Evolutionary conservation across 1,284 basidiomycete genomes (phyloP).

Genomic region (Inonotus hispidus): DNA sequence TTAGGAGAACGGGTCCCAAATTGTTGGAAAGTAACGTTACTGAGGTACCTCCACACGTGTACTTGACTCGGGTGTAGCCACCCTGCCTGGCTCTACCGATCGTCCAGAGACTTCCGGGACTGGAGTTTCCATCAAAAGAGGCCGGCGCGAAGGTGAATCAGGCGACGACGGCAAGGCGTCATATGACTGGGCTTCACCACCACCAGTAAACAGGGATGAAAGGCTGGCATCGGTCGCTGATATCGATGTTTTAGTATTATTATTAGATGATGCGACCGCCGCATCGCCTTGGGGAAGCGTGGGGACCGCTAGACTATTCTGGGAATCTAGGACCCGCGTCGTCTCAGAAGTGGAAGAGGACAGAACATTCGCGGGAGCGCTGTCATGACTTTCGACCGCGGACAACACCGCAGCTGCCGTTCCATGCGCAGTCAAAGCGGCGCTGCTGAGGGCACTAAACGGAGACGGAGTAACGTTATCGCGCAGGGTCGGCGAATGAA

Average conservation of each 20-base stretch:
- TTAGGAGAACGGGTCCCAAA: not conserved
- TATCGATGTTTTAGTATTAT: not conserved
- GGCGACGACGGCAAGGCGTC: slow-evolving; percentile 34
- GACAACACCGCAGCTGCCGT: not conserved
- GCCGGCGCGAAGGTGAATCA: slow-evolving; percentile 33
- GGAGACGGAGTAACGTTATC: not conserved
- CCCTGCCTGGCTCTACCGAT: not conserved
- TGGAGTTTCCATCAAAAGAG: slow-evolving; percentile 24
- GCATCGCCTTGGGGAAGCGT: not conserved
- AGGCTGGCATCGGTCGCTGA: slow-evolving; percentile 5
- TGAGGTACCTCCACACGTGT: not conserved
- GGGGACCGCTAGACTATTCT: not conserved
- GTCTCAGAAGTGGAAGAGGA: not conserved
- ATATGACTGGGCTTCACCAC: slow-evolving; percentile 28
- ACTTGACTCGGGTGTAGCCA: not conserved
- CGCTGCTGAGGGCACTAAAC: slow-evolving; percentile 6
- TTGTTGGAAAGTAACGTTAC: not conserved
- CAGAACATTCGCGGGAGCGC: not conserved
- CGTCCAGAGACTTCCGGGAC: not conserved
- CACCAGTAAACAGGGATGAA: slow-evolving; percentile 28
- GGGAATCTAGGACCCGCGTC: not conserved
- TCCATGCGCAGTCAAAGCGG: not conserved
- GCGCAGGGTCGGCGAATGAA: slow-evolving; percentile 1
- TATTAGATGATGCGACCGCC: not conserved
- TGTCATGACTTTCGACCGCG: not conserved